phyloP scores from a whole-genome alignment of 2,329 filamentous ascomycete genomes.

The Corynespora cassiicola region DNA sequence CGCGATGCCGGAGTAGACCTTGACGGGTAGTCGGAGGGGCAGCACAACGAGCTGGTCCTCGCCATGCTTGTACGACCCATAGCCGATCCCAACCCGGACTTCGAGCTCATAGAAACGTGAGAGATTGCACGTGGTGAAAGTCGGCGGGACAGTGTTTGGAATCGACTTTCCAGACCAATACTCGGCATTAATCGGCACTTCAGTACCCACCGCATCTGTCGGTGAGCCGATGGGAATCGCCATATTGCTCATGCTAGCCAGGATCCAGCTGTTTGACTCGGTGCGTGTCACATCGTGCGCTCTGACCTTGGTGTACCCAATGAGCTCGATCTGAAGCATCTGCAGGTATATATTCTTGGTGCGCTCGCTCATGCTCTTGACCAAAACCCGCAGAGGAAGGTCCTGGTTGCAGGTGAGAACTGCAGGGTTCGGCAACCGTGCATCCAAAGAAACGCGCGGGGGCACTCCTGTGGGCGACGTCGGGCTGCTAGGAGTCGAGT shows the following conservation, averaged over 20 bases:
- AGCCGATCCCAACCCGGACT: conserved; percentile 77
- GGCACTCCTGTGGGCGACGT: conserved; percentile 27
- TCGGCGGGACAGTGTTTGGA: conserved; percentile 86
- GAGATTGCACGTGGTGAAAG: conserved; percentile 89
- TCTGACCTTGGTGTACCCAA: conserved; percentile 79
- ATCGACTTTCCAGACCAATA: conserved; percentile 77
- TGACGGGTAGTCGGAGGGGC: conserved; percentile 78
- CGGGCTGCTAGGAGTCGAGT: conserved; percentile 25
- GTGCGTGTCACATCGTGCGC: conserved; percentile 76
- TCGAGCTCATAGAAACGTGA: conserved; percentile 83
- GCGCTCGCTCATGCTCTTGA: conserved; percentile 76
- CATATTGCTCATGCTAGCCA: conserved; percentile 75
- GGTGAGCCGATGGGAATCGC: conserved; percentile 70
- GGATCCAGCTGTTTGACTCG: conserved; percentile 77
- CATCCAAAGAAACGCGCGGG: conserved; percentile 76
- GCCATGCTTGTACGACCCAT: conserved; percentile 65
- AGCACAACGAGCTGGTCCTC: conserved; percentile 78
- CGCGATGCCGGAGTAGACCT: conserved; percentile 86
- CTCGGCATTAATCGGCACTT: conserved; percentile 71
- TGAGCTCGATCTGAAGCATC: conserved; percentile 80
- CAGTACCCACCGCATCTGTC: conserved; percentile 66
- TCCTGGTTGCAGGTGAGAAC: conserved; percentile 90
- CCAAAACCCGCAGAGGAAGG: conserved; percentile 78
- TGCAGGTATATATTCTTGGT: conserved; percentile 76
- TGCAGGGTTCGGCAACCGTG: conserved; percentile 82